Conservation (phyloP, 2,329 filamentous ascomycete genomes). For the Grosmannia penicillata region DNA sequence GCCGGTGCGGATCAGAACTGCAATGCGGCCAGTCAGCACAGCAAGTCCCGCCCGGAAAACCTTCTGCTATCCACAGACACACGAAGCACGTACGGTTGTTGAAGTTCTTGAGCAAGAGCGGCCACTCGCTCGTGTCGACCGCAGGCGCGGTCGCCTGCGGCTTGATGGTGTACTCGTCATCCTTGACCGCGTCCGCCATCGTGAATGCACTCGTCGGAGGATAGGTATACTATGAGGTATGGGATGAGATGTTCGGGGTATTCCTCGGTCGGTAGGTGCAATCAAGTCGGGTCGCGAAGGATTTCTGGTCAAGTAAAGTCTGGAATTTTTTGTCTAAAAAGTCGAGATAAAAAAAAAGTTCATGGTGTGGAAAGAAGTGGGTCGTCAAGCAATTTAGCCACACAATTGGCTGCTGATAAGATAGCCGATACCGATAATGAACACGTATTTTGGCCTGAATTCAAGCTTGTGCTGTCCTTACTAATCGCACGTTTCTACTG, state of each 20-base stretch:
- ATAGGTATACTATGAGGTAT: no score
- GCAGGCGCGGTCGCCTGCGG: constrained; percentile 67
- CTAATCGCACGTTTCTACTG: no score
- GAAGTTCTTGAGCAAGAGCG: constrained; percentile 90
- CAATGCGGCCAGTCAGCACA: not conserved
- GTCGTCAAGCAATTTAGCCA: not conserved
- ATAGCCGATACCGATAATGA: no score
- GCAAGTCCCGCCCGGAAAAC: constrained; percentile 2
- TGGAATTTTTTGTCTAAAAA: no score
- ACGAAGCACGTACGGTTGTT: constrained; percentile 55
- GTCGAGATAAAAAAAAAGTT: constrained; percentile 9
- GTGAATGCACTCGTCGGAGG: not conserved
- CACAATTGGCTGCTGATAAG: constrained; percentile 5
- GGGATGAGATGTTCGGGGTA: no score
- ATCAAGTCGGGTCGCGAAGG: not conserved
- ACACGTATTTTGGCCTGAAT: no score
- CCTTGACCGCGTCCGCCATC: constrained; percentile 18
- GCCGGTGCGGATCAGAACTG: constrained; percentile 82
- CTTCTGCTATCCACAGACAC: not conserved
- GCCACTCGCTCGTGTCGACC: constrained; percentile 81
- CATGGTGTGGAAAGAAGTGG: constrained; percentile 8
- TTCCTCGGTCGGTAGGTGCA: no score
- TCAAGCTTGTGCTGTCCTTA: no score
- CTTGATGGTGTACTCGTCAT: constrained; percentile 79
- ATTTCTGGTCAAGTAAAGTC: constrained; percentile 5